A percentile compares a stretch with the other conserved stretches of the same genome.
phyloP scores from a whole-genome alignment of 2,329 filamentous ascomycete species.

The Thielaviopsis euricoi region DNA sequence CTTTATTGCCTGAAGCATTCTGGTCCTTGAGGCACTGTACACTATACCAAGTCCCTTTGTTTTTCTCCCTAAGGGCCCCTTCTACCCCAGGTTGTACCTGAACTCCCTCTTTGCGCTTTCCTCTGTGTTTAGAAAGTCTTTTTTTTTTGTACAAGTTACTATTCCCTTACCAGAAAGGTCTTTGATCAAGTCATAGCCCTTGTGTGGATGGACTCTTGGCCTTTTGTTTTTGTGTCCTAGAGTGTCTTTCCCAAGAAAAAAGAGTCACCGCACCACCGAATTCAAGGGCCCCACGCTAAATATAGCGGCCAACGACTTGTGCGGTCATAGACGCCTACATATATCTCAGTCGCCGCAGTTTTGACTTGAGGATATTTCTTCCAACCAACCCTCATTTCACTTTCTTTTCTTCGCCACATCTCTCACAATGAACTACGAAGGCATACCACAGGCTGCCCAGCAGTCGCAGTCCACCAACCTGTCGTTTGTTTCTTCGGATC shows the following conservation, averaged over 20 bases:
- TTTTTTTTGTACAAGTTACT: not conserved
- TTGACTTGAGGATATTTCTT: not conserved
- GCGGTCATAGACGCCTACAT: not conserved
- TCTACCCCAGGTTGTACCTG: not conserved
- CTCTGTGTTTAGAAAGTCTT: not conserved
- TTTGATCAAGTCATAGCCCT: not conserved
- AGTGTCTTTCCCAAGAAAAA: not conserved
- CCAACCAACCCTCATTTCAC: not conserved
- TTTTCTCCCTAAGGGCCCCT: constrained; percentile 5
- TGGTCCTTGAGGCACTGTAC: not conserved
- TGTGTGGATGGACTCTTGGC: not conserved
- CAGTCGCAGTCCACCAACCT: not conserved
- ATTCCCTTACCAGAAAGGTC: not conserved
- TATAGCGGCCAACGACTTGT: too few relatives aligned
- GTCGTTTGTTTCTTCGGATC: not conserved
- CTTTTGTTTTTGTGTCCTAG: not conserved
- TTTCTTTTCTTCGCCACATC: not conserved
- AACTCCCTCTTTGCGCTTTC: not conserved
- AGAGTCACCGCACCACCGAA: not conserved
- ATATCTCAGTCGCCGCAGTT: not conserved
- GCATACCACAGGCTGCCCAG: constrained; percentile 1
- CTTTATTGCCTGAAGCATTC: constrained; percentile 11
- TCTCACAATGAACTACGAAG: not conserved
- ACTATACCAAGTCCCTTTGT: constrained; percentile 10
- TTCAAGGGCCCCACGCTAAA: too few relatives aligned